phyloP scores from a whole-genome alignment of 2,329 filamentous ascomycete species.

The Neopestalotiopsis clavispora region DNA sequence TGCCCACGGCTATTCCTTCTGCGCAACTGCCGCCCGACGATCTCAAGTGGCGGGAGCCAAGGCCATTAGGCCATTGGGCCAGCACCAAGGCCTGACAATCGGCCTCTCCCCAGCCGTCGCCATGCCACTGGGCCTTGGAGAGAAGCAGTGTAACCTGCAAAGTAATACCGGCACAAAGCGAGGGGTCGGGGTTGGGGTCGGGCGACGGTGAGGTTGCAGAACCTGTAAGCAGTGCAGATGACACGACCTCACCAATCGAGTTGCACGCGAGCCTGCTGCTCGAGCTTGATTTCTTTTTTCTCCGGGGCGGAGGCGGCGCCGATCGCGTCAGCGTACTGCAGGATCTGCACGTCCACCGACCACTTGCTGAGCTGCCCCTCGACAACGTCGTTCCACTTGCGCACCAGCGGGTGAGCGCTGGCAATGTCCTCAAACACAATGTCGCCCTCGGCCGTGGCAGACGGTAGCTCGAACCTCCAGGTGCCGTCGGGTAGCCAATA shows the following conservation, averaged over 20 bases:
- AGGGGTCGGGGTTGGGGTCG: not conserved
- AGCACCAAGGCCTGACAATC: not conserved
- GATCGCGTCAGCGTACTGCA: conserved; percentile 11
- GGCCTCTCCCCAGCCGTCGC: not conserved
- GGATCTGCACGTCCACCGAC: conserved; percentile 24
- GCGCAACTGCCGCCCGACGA: not conserved
- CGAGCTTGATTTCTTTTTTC: conserved; percentile 20
- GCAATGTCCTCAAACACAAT: conserved; percentile 64
- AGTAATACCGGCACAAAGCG: not conserved
- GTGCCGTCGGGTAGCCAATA: conserved; percentile 74
- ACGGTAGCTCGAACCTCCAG: conserved; percentile 67
- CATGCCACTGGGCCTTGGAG: not conserved
- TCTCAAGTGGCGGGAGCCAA: not conserved
- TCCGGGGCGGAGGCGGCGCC: not conserved
- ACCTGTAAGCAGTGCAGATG: not conserved
- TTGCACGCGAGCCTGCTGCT: conserved; percentile 20
- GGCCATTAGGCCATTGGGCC: too few species aligned
- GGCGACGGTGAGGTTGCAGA: not conserved
- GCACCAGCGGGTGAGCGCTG: conserved; percentile 68
- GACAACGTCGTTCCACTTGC: conserved; percentile 61
- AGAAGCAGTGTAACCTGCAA: not conserved
- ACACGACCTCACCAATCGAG: conserved; percentile 20
- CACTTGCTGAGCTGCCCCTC: conserved; percentile 45
- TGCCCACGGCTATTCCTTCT: not conserved
- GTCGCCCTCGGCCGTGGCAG: conserved; percentile 30